Conservation (phyloP, 2,329 filamentous ascomycete genomes). For the Cryphonectria parasitica region DNA sequence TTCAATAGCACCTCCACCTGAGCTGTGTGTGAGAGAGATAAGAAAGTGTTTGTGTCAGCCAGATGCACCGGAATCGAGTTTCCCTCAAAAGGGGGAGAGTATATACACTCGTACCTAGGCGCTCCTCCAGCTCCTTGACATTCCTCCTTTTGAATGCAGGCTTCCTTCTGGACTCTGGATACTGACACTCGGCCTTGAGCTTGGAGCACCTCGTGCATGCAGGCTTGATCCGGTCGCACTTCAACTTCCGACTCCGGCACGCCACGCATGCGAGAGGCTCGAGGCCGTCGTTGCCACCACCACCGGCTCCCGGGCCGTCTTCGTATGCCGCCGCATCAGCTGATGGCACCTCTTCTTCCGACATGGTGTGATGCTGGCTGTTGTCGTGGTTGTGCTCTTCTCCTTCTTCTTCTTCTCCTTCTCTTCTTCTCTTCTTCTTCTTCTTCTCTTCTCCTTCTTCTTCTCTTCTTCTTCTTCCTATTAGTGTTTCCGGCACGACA, state of each 20-base stretch:
- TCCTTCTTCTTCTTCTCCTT: no score
- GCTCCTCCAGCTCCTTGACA: slow-evolving; percentile 86
- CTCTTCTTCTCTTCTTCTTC: neutral
- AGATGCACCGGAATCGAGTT: neutral
- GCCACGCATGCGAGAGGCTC: slow-evolving; percentile 76
- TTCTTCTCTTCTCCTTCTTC: neutral
- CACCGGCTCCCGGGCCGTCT: slow-evolving; percentile 24
- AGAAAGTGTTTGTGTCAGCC: slow-evolving; percentile 8
- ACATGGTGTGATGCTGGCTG: slow-evolving; percentile 26
- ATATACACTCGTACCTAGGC: slow-evolving; percentile 65
- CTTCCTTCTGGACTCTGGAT: slow-evolving; percentile 88
- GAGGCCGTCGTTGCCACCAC: slow-evolving; percentile 15
- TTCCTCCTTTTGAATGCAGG: slow-evolving; percentile 86
- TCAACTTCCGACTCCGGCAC: slow-evolving; percentile 82
- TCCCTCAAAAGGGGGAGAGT: neutral
- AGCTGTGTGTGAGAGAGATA: slow-evolving; percentile 50
- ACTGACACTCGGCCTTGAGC: slow-evolving; percentile 77
- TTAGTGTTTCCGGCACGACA: neutral
- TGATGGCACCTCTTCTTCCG: slow-evolving; percentile 26
- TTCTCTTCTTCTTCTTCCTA: neutral
- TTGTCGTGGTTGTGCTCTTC: neutral
- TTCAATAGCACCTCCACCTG: slow-evolving; percentile 83
- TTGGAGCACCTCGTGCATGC: slow-evolving; percentile 79
- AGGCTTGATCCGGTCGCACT: slow-evolving; percentile 81
- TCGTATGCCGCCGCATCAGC: slow-evolving; percentile 22